Conservation (phyloP, 2,329 filamentous ascomycete genomes). For the Ophiostoma populinum region DNA sequence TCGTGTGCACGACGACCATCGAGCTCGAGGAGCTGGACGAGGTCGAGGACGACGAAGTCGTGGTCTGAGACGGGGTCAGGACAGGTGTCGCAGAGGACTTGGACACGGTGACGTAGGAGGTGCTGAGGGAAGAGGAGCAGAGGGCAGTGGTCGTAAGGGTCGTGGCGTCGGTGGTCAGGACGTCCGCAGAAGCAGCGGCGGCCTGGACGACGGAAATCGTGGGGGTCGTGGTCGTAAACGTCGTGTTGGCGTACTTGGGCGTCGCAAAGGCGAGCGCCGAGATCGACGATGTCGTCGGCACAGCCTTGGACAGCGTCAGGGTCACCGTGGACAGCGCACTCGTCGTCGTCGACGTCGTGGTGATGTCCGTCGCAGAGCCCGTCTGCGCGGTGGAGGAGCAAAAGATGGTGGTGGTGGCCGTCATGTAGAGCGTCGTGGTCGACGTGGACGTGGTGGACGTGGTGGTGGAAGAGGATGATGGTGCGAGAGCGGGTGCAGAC, state of each 20-base stretch:
- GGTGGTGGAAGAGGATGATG: not conserved
- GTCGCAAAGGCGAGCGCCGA: not conserved
- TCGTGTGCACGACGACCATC: not conserved
- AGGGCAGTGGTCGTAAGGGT: slow-evolving; percentile 2
- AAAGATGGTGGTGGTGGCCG: not conserved
- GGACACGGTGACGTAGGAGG: not conserved
- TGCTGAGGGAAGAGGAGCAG: not conserved
- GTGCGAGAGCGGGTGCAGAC: too few species aligned
- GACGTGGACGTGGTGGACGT: not conserved
- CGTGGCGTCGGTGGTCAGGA: too few species aligned
- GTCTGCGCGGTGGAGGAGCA: not conserved
- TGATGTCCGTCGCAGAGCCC: not conserved
- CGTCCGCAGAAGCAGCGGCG: too few species aligned
- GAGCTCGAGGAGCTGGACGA: not conserved
- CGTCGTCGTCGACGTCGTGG: not conserved
- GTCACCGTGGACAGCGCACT: not conserved
- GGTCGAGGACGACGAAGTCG: not conserved
- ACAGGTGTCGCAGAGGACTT: not conserved
- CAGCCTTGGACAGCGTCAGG: not conserved
- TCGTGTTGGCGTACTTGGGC: not conserved
- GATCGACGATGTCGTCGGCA: not conserved
- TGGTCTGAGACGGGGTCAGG: slow-evolving; percentile 1
- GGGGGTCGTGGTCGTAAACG: not conserved
- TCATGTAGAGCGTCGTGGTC: not conserved
- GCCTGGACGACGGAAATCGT: not conserved